phyloP scores from a whole-genome alignment of 2,329 filamentous ascomycete genomes.

The Delphinella strobiligena region DNA sequence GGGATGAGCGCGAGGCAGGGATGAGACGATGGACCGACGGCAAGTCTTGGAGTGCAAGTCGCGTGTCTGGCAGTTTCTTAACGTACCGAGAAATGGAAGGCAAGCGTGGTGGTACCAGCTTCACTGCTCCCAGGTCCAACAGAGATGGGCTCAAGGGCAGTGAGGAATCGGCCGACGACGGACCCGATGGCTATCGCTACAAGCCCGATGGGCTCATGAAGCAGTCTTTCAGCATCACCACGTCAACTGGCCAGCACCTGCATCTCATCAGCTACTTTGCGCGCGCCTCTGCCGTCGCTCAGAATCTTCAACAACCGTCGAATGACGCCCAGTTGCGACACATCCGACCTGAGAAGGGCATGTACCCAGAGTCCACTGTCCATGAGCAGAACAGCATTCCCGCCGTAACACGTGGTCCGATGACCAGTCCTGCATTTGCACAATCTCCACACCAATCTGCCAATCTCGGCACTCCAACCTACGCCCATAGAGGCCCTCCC shows the following conservation, averaged over 20 bases:
- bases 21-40: constrained; percentile 99
- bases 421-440: constrained; percentile 45
- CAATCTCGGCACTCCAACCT: constrained; percentile 39
- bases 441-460: constrained; percentile 39
- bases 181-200: constrained; percentile 81
- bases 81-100: constrained; percentile 99
- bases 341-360: constrained; percentile 79
- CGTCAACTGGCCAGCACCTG: constrained; percentile 76
- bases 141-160: constrained; percentile 71
- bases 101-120: constrained; percentile 70
- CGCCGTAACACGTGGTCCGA: constrained; percentile 64
- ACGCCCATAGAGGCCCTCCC: constrained; percentile 28
- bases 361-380: constrained; percentile 94
- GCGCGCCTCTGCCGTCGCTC: constrained; percentile 59
- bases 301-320: constrained; percentile 68
- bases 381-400: constrained; percentile 73
- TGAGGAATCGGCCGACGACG: constrained; percentile 66
- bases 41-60: constrained; percentile 96
- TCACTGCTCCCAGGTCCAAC: constrained; percentile 37
- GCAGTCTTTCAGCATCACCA: constrained; percentile 98
- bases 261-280: constrained; percentile 97
- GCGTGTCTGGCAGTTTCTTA: constrained; percentile 92
- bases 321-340: constrained; percentile 67
- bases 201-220: constrained; percentile 98
- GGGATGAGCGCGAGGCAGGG: constrained; percentile 95